Percentiles rank a stretch among this genome's conserved stretches.
Conservation (phyloP, 352 stramenopile species). For the Phytophthora chlamydospora region DNA sequence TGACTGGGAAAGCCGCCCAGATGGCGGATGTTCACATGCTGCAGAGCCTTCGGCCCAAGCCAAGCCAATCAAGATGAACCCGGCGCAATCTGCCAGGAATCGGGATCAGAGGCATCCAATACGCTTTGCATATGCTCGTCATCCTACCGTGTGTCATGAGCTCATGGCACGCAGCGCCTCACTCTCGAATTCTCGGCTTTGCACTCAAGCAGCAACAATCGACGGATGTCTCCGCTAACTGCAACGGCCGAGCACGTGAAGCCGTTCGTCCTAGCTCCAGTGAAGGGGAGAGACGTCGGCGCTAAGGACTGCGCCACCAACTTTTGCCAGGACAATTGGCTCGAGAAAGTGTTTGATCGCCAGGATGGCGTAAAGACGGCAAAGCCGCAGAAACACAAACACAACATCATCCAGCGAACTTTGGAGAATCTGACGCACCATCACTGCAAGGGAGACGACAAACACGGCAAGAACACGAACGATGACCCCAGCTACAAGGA, state of each 20-base stretch:
- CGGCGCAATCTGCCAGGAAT: slow-evolving; percentile 23
- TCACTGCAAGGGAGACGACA: slow-evolving; percentile 1
- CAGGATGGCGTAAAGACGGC: slow-evolving; percentile 5
- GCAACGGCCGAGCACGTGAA: slow-evolving; percentile 17
- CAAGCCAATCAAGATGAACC: slow-evolving; percentile 11
- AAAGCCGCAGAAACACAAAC: slow-evolving; percentile 11
- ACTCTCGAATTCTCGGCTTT: slow-evolving; percentile 23
- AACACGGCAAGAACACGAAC: background rate
- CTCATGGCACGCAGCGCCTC: slow-evolving; percentile 3
- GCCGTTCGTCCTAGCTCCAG: slow-evolving; percentile 12
- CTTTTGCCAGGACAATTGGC: slow-evolving; percentile 17
- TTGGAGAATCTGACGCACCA: slow-evolving; percentile 26
- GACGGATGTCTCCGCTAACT: slow-evolving; percentile 13
- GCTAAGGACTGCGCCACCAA: background rate
- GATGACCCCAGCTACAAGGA: slow-evolving; percentile 32
- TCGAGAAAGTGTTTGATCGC: slow-evolving; percentile 27
- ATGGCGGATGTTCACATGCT: slow-evolving; percentile 20
- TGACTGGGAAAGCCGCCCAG: slow-evolving; percentile 11
- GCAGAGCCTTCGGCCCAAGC: slow-evolving; percentile 3
- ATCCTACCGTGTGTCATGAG: slow-evolving; percentile 1
- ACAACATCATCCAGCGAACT: slow-evolving; percentile 29
- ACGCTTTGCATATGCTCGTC: slow-evolving; percentile 23
- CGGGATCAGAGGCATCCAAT: slow-evolving; percentile 7
- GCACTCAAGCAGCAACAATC: slow-evolving; percentile 3
- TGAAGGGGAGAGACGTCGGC: slow-evolving; percentile 9